A percentile compares a stretch with the other conserved stretches of the same genome.
Evolutionary conservation across 129 eudicot species (phyloP).

Genomic region (Oenanthe sinensis): DNA sequence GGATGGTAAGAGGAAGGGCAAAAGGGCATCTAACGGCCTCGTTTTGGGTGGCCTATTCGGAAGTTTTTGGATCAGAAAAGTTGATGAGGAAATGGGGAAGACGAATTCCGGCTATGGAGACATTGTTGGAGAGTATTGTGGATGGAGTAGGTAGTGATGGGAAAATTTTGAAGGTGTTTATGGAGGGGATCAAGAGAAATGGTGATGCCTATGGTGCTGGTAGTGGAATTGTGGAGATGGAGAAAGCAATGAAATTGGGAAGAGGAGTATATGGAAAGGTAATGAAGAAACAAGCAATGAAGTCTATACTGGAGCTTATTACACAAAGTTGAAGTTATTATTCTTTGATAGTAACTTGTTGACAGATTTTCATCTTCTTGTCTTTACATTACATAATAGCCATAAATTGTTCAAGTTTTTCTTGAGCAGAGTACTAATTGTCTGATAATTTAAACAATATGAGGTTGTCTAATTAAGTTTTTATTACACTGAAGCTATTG

Average conservation of each 20-base stretch:
- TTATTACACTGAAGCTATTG: not conserved
- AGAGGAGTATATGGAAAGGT: slow-evolving; percentile 86
- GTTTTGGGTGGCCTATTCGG: slow-evolving; percentile 73
- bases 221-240: slow-evolving; percentile 68
- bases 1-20: slow-evolving; percentile 71
- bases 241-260: slow-evolving; percentile 71
- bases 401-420: slow-evolving; percentile 8
- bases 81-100: slow-evolving; percentile 75
- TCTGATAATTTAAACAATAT: not conserved
- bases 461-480: not conserved
- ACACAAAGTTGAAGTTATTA: slow-evolving; percentile 16
- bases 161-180: slow-evolving; percentile 51
- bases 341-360: not conserved
- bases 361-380: not conserved
- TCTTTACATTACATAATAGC: not conserved
- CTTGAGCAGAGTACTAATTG: slow-evolving; percentile 2
- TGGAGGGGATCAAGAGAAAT: slow-evolving; percentile 61
- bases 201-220: slow-evolving; percentile 26
- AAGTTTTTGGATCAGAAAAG: slow-evolving; percentile 62
- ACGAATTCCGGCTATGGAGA: slow-evolving; percentile 51
- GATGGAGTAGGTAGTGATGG: slow-evolving; percentile 83
- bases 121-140: slow-evolving; percentile 64
- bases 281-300: slow-evolving; percentile 81
- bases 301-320: slow-evolving; percentile 46
- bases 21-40: slow-evolving; percentile 84